Evolutionary conservation across 2,329 filamentous ascomycete genomes (phyloP).

Genomic region (Botrytis porri): DNA sequence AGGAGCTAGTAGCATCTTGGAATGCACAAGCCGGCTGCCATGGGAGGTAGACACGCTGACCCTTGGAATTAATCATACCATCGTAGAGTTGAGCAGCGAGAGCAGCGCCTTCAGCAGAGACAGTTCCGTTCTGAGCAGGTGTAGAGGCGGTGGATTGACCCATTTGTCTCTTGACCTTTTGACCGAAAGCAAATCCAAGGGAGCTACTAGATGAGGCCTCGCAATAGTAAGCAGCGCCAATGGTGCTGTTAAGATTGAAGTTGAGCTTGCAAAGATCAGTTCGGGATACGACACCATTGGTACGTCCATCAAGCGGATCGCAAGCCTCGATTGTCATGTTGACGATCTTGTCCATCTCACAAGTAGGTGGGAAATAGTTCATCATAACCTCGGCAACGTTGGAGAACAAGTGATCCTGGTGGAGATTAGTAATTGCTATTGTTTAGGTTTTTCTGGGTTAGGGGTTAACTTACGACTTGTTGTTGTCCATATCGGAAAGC

Average conservation of each 20-base stretch:
- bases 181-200: not conserved
- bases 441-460: not conserved
- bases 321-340: constrained; percentile 54
- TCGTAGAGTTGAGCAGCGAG: constrained; percentile 40
- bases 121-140: constrained; percentile 26
- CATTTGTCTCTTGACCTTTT: constrained; percentile 16
- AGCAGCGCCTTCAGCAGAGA: constrained; percentile 36
- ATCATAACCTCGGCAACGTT: constrained; percentile 42
- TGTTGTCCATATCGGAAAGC: constrained; percentile 47
- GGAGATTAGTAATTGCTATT: not conserved
- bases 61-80: constrained; percentile 39
- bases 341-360: constrained; percentile 49
- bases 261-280: constrained; percentile 47
- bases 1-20: constrained; percentile 3
- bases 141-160: constrained; percentile 19
- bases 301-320: constrained; percentile 53
- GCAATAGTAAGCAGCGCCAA: constrained; percentile 48
- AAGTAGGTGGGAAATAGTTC: constrained; percentile 45
- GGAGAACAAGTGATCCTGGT: constrained; percentile 34
- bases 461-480: constrained; percentile 36
- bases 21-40: constrained; percentile 36
- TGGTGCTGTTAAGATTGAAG: constrained; percentile 43
- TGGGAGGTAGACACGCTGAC: constrained; percentile 40
- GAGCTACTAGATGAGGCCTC: constrained; percentile 32
- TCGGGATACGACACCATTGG: constrained; percentile 52